Conservation (phyloP, 352 stramenopile genomes). For the Globisporangium parvum region DNA sequence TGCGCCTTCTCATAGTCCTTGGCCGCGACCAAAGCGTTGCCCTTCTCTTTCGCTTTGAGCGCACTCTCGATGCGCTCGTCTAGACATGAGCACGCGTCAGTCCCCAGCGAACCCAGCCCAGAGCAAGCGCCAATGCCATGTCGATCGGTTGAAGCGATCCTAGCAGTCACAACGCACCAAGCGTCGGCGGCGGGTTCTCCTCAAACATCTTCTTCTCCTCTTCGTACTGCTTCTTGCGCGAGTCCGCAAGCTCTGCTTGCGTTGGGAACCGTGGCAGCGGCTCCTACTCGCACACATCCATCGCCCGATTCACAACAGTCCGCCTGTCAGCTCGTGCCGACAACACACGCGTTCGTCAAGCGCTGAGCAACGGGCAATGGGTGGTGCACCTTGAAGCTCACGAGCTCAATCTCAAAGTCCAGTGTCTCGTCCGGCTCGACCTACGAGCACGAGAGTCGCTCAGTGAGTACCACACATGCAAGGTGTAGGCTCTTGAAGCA, state of each 20-base stretch:
- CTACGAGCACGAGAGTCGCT: slow-evolving; percentile 1
- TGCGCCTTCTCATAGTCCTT: slow-evolving; percentile 76
- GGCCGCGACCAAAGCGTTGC: slow-evolving; percentile 54
- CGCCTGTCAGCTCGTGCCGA: background rate
- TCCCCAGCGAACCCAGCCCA: background rate
- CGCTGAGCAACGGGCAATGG: background rate
- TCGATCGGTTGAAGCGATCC: too few species aligned
- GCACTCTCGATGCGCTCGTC: slow-evolving; percentile 66
- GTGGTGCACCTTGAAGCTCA: slow-evolving; percentile 55
- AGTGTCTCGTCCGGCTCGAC: slow-evolving; percentile 81
- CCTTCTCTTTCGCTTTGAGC: slow-evolving; percentile 75
- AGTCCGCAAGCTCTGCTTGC: slow-evolving; percentile 77
- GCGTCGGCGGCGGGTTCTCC: slow-evolving; percentile 72
- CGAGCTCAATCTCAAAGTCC: slow-evolving; percentile 83
- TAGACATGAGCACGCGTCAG: slow-evolving; percentile 9
- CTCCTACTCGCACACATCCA: slow-evolving; percentile 31
- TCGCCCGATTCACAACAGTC: background rate
- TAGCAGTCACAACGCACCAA: slow-evolving; percentile 31
- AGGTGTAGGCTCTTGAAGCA: too few species aligned
- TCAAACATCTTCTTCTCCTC: slow-evolving; percentile 83
- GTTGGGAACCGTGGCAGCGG: slow-evolving; percentile 75
- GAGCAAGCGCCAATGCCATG: too few species aligned
- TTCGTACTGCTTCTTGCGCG: slow-evolving; percentile 72
- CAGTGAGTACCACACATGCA: background rate
- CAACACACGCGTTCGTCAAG: background rate